Percentiles rank a stretch among this genome's conserved stretches.
phyloP scores from a whole-genome alignment of 1,139 yeast genomes.

The Oligophagozyma castellii region DNA sequence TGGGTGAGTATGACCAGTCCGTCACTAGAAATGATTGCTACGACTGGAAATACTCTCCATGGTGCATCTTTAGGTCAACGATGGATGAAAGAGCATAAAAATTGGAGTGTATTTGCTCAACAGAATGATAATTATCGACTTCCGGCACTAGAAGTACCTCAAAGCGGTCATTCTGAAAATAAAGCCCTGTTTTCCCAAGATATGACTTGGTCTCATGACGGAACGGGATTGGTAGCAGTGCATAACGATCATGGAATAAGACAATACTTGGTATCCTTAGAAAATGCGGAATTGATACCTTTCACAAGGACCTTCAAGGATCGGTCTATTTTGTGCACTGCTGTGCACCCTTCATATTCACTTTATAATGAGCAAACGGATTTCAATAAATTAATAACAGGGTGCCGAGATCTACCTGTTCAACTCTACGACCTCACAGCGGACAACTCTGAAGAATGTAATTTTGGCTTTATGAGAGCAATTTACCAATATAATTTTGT shows the following conservation, averaged over 20 bases:
- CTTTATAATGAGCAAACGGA: slow-evolving; percentile 8
- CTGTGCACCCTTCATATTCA: slow-evolving; percentile 17
- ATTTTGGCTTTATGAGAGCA: slow-evolving; percentile 1
- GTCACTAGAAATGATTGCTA: too few species aligned
- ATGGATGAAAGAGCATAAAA: too few species aligned
- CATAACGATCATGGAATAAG: slow-evolving; percentile 23
- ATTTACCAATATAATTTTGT: slow-evolving; percentile 9
- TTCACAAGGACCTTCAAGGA: slow-evolving; percentile 17
- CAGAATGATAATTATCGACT: too few species aligned
- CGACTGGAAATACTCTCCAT: too few species aligned
- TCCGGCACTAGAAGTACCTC: too few species aligned
- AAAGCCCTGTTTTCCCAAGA: slow-evolving; percentile 15
- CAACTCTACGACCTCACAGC: slow-evolving; percentile 5
- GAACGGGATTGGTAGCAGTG: slow-evolving; percentile 20
- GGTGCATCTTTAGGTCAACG: too few species aligned
- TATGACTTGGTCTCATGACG: slow-evolving; percentile 22
- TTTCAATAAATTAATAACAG: slow-evolving; percentile 6
- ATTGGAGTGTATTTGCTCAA: too few species aligned
- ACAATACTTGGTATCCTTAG: slow-evolving; percentile 12
- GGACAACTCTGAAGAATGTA: slow-evolving; percentile 1
- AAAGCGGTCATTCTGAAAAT: too few species aligned
- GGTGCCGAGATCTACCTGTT: slow-evolving; percentile 15
- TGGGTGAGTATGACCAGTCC: too few species aligned
- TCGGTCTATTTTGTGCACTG: slow-evolving; percentile 16
- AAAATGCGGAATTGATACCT: slow-evolving; percentile 9